Evolutionary conservation across 495 filamentous ascomycete genomes (phyloP).

Genomic region (Cairneyella variabilis): DNA sequence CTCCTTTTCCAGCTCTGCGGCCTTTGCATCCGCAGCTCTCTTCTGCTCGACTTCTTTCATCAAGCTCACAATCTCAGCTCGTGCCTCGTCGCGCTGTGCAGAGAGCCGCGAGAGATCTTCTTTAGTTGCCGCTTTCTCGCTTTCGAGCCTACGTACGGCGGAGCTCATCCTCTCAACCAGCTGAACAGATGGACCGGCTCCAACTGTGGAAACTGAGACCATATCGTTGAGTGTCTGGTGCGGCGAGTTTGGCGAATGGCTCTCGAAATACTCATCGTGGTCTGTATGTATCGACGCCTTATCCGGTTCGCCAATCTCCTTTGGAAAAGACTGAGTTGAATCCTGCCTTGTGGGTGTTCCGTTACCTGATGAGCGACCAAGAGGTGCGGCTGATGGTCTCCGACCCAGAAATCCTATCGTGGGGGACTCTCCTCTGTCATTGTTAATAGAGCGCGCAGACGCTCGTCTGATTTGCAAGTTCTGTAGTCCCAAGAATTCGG

Average conservation of each 20-base stretch:
- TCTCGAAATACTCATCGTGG: constrained; percentile 65
- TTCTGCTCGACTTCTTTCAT: constrained; percentile 82
- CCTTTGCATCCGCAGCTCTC: constrained; percentile 51
- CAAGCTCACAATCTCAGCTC: constrained; percentile 81
- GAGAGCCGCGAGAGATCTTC: constrained; percentile 81
- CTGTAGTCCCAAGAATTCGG: constrained; percentile 25
- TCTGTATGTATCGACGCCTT: constrained; percentile 59
- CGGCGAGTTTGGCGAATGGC: constrained; percentile 57
- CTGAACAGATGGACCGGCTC: constrained; percentile 89
- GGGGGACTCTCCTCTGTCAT: constrained; percentile 20
- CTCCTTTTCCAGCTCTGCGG: constrained; percentile 62
- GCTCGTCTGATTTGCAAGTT: constrained; percentile 23
- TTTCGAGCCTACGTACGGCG: constrained; percentile 84
- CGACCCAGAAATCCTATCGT: constrained; percentile 11
- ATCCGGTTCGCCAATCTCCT: constrained; percentile 28
- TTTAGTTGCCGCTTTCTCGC: constrained; percentile 77
- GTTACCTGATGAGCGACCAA: constrained; percentile 14
- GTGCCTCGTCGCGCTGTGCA: constrained; percentile 81
- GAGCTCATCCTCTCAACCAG: constrained; percentile 96
- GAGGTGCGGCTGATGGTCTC: constrained; percentile 14
- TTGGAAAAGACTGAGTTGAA: constrained; percentile 15
- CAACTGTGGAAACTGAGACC: constrained; percentile 81
- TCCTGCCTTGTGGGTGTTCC: constrained; percentile 24
- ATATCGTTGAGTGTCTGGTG: constrained; percentile 80
- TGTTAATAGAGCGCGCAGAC: constrained; percentile 23